Percentiles rank a stretch among this genome's conserved stretches.
phyloP scores from a whole-genome alignment of 2,329 filamentous ascomycete genomes.

The Falciphora oryzae region DNA sequence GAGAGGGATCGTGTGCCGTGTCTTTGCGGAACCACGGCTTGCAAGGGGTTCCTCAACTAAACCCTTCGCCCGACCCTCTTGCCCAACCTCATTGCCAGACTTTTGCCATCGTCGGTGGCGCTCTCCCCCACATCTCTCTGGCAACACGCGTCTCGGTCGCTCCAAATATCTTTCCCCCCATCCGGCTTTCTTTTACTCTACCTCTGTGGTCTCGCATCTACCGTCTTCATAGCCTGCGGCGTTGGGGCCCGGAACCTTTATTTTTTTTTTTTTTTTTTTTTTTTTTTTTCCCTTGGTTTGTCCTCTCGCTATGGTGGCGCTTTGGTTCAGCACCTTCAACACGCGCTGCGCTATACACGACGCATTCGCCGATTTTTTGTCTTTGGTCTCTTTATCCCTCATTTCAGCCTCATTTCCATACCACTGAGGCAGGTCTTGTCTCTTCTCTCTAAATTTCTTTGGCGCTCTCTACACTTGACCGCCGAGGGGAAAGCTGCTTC shows the following conservation, averaged over 20 bases:
- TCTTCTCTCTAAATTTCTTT: neutral
- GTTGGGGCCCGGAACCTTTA: neutral
- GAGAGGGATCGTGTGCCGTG: constrained; percentile 94
- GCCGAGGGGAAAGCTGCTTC: neutral
- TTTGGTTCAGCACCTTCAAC: neutral
- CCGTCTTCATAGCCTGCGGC: neutral
- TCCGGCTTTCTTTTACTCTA: neutral
- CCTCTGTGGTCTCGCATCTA: neutral
- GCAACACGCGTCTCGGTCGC: neutral
- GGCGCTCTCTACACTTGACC: neutral
- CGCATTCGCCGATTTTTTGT: neutral
- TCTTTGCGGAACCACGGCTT: constrained; percentile 90
- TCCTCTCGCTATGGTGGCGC: neutral
- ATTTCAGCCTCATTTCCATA: neutral
- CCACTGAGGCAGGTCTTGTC: neutral
- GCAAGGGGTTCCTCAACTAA: constrained; percentile 98
- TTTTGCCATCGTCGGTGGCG: neutral
- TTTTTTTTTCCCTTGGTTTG: neutral
- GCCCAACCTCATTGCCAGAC: neutral
- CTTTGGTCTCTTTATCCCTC: neutral
- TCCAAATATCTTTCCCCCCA: neutral
- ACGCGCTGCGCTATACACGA: neutral
- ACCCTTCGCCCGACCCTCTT: neutral
- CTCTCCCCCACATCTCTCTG: neutral
- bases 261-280: neutral